Base-by-base conservation (phyloP, 139 green algal genomes). In the Choricystis sp. region DNA sequence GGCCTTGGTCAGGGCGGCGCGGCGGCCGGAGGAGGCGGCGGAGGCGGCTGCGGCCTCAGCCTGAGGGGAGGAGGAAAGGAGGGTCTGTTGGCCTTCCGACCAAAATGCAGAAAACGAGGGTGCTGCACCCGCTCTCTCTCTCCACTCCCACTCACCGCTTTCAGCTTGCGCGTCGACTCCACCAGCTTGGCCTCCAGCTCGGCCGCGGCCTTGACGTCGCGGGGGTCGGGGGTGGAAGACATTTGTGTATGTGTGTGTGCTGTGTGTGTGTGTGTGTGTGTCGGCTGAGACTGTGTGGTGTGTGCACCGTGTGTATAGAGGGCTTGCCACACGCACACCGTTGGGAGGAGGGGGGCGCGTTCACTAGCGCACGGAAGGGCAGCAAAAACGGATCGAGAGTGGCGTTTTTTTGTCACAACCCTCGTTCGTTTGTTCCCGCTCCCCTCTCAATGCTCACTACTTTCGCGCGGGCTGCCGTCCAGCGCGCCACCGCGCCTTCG, bases 1-100 rank as follows among this genome's bases (percentile, higher is more conserved):
- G 2, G 72, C 56, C 14, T 67, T 68, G 1, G 72, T 78, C 59
- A 74, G 69, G 5, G 72, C 72, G 29, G 72, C 72, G 19, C 72
- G 64, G 14, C 72, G 68, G 23, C 72, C 49, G 24, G 66, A 29
- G 9, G 56, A 25, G 48, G 72, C 68, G 24, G 59, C 29, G 3
- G 30, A 25, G 2, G 67, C 67, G 40, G 48, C 40, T 40, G 72
- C 64, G 29, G 31, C 55, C 31, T 78, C 72, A 3, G 71, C 22
- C 72, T 78, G 64, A 25, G 0, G 26, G 25, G 40, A 19, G 14
- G 64, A 40, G 22, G 26, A 59, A 26, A 31, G 31, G 24, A 1
- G 21, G 29, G 21, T 24, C 16, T 24, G 27, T 2, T 24, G 29
- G 25, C 19, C 56, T 30, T 2, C 2, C 1, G 25, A 5, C 31